Evolutionary conservation across 2,329 filamentous ascomycete species (phyloP), one percentile per base, ranked within the genome.

Genomic region (Colletotrichum echinochloae): DNA sequence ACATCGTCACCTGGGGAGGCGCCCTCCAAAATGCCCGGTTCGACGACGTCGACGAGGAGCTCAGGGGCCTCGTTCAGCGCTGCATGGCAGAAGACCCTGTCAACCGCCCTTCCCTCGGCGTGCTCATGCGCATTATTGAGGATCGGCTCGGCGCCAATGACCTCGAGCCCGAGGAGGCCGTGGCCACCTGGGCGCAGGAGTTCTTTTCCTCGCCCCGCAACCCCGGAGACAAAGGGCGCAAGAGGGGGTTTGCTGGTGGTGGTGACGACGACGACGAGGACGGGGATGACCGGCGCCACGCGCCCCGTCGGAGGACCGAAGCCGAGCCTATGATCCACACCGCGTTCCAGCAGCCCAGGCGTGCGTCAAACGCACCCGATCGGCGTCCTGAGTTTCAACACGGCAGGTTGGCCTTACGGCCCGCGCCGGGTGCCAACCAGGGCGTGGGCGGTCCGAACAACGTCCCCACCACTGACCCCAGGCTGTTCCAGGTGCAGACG

Each of bases 1-100:
- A 56, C 1, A 28, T 67, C 18, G 48, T 30, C 12, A 73, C 69
- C 5, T 73, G 68, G 44, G 71, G 71, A n/a, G 56, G 49, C 35
- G 64, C 63, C 55, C 60, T 73, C 16, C 54, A 63, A 37, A 33
- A 62, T 12, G 46, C 35, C 20, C 30, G 55, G 5, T 75, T 69
- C 37, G 11, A 16, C 8, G 18, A 48, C 5, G 46, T 77, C 18
- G 78, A 79, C 16, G 2, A n/a, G 1, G 60, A 74, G 9, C 65
- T 80, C 6, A 74, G 72, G 33, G 66, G 76, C 2, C 60, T 73
- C 3, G 37, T 80, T 28, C 60, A 72, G 44, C 70, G 61, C 14
- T 80, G 79, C 63, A 65, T 77, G 66, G 75, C 71, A 35, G 73
- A 78, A 18, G 57, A 71, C 2, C 79, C 79, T 0, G 16, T 49